phyloP scores from a whole-genome alignment of 805 yeast genomes.

The Phaffomyces thermotolerans region DNA sequence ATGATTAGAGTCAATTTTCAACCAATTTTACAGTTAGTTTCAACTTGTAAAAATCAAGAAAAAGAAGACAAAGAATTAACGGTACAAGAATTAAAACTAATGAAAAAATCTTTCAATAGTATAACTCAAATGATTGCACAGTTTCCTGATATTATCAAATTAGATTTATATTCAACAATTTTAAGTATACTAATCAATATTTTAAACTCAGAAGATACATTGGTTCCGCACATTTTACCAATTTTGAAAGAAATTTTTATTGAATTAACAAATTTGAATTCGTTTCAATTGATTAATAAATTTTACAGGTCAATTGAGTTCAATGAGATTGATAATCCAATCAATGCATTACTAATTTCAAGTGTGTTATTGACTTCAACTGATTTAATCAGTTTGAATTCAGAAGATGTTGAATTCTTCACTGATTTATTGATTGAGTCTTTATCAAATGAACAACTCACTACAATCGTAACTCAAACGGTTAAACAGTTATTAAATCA shows the following conservation, averaged over 20 bases:
- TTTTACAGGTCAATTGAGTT: conserved; percentile 33
- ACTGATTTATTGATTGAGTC: conserved; percentile 29
- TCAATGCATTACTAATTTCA: conserved; percentile 35
- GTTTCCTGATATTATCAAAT: conserved; percentile 61
- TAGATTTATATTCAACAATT: conserved; percentile 66
- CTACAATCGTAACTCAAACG: conserved; percentile 49
- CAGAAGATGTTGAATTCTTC: conserved; percentile 31
- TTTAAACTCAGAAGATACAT: conserved; percentile 26
- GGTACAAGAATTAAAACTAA: conserved; percentile 30
- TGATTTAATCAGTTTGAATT: conserved; percentile 26
- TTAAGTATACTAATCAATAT: conserved; percentile 43
- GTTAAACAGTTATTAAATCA: conserved; percentile 45
- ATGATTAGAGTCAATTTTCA: conserved; percentile 61
- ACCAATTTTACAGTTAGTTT: conserved; percentile 52
- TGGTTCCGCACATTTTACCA: conserved; percentile 47
- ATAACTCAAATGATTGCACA: conserved; percentile 55
- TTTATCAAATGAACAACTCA: conserved; percentile 28
- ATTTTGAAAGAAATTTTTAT: conserved; percentile 39
- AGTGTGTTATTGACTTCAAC: conserved; percentile 39
- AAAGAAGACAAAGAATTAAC: conserved; percentile 24
- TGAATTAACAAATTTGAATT: conserved; percentile 27
- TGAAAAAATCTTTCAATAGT: conserved; percentile 42
- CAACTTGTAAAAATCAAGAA: conserved; percentile 37
- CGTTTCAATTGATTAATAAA: conserved; percentile 24
- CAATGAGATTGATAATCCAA: conserved; percentile 22